Evolutionary conservation across 208 protist species (phyloP).

Genomic region (Leishmania tropica): DNA sequence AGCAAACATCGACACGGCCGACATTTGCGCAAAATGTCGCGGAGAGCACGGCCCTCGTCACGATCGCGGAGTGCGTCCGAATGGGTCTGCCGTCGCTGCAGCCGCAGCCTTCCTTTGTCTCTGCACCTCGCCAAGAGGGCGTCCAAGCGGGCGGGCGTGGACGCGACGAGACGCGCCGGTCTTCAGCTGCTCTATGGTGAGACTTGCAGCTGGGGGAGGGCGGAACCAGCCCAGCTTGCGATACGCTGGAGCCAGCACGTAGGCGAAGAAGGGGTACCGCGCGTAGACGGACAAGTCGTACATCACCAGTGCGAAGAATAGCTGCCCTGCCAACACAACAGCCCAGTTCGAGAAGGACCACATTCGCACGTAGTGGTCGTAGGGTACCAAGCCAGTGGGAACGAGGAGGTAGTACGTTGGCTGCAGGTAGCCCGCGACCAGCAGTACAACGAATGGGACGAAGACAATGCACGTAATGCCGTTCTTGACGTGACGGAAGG

Average conservation of each 20-base stretch:
- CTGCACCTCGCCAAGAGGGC: slow-evolving; percentile 44
- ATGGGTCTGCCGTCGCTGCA: neutral
- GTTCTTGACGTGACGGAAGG: slow-evolving; percentile 71
- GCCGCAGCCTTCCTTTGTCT: slow-evolving; percentile 26
- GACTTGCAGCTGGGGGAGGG: slow-evolving; percentile 25
- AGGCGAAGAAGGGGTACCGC: slow-evolving; percentile 75
- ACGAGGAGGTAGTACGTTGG: slow-evolving; percentile 83
- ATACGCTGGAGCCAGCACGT: slow-evolving; percentile 67
- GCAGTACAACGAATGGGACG: slow-evolving; percentile 49
- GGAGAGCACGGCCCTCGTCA: neutral
- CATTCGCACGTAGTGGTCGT: slow-evolving; percentile 69
- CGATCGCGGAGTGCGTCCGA: slow-evolving; percentile 12
- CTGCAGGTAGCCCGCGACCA: slow-evolving; percentile 55
- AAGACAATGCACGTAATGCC: slow-evolving; percentile 53
- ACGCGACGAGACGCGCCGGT: slow-evolving; percentile 25
- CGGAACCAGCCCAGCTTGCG: slow-evolving; percentile 51
- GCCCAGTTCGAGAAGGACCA: slow-evolving; percentile 70
- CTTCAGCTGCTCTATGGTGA: slow-evolving; percentile 56
- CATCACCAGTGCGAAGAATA: slow-evolving; percentile 60
- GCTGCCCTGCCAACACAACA: slow-evolving; percentile 63
- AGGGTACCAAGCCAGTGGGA: slow-evolving; percentile 50
- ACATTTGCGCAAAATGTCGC: neutral
- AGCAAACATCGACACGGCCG: neutral
- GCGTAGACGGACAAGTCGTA: slow-evolving; percentile 84
- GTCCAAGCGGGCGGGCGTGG: slow-evolving; percentile 54